Base-by-base conservation (phyloP, 2,329 filamentous ascomycete genomes). In the Pestalotiopsis sp. region DNA sequence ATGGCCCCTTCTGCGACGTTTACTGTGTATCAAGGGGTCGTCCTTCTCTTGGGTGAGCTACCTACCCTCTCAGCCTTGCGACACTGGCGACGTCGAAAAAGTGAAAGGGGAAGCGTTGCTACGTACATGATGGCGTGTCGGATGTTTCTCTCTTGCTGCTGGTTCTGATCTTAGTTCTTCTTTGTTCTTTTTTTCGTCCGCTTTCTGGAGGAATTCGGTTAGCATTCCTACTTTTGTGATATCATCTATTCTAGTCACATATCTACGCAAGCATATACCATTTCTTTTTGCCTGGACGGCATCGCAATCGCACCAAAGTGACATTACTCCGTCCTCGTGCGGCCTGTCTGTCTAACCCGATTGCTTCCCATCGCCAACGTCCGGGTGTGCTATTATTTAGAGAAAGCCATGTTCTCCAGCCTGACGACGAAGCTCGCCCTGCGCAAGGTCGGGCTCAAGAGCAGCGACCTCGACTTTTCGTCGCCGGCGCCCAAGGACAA, bases 371-470 rank as follows among this genome's bases (percentile, higher is more conserved):
- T 14, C 11, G 7, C 55, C 12, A 4, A 2, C 13, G 17, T 23
- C 20, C 12, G 12, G 27, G 20, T 59, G 55, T 13, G 12, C 55
- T 4, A 14, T 4, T 7, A 23, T 31, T 2, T 13, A 13, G 17
- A 17, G n/a, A 63, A 5, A 45, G 79, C 74, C 67, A 90, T 89
- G 87, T 83, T 90, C 75, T 84, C 84, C 73, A 85, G 81, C 71
- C 78, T 90, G 68, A 83, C 84, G 17, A 87, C 87, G 60, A 90
- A 90, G 77, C 79, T 89, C 71, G 88, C 87, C 70, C 81, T 90
- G 72, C 87, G 83, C 71, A 88, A 87, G 75, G 83, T 83, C 64
- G 87, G 88, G 74, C 76, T 90, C 67, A 82, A 85, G 52, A 84
- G 81, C 77, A 80, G 88, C 72, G 77, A 83, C 61, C 78, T 89